Evolutionary conservation across 257 asterid genomes (phyloP).

Genomic region (Solanum virginianum): DNA sequence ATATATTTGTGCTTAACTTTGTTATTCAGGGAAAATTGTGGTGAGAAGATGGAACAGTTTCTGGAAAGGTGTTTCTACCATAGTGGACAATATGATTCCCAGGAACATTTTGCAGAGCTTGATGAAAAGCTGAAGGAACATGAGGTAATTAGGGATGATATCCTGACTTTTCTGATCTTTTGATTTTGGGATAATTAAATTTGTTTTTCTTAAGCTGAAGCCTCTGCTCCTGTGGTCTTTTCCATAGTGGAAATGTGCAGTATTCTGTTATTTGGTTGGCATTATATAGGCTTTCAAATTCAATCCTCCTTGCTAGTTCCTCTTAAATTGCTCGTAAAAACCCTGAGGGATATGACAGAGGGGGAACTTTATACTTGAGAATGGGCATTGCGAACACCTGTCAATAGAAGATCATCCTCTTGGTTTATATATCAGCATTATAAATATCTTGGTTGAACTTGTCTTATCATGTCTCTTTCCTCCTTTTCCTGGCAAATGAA

Average conservation of each 20-base stretch:
- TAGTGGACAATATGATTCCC: slow-evolving; percentile 81
- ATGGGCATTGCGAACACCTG: background rate
- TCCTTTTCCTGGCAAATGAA: background rate
- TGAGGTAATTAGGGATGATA: slow-evolving; percentile 40
- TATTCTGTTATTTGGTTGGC: background rate
- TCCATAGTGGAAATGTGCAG: background rate
- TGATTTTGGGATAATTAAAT: background rate
- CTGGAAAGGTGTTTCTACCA: slow-evolving; percentile 81
- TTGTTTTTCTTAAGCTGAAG: background rate
- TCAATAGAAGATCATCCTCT: background rate
- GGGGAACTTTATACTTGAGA: background rate
- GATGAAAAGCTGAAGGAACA: slow-evolving; percentile 69
- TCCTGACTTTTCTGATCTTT: background rate
- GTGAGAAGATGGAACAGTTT: slow-evolving; percentile 90
- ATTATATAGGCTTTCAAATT: background rate
- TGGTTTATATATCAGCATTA: background rate
- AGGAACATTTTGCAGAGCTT: slow-evolving; percentile 54
- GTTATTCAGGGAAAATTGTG: slow-evolving; percentile 69
- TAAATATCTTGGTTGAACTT: background rate
- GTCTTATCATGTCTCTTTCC: background rate
- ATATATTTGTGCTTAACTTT: background rate
- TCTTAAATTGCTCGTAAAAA: background rate
- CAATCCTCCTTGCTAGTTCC: background rate
- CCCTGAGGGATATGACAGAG: background rate
- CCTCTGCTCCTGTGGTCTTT: background rate